Base-by-base conservation (phyloP, 2,329 filamentous ascomycete species). In the Hysterium pulicare region DNA sequence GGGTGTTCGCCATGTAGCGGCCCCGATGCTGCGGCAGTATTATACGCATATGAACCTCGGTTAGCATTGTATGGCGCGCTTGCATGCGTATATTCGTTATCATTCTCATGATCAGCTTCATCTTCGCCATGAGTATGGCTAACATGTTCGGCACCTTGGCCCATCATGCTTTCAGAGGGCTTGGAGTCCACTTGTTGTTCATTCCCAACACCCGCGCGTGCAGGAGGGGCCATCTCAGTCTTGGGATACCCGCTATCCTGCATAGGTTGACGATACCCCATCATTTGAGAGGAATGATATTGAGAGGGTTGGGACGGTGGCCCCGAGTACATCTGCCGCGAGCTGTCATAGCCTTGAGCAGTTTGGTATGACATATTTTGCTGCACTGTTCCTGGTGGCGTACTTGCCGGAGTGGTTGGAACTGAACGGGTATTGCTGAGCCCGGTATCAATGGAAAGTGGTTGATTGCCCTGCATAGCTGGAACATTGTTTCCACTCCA, bases 361-460 rank as follows among this genome's bases (percentile, higher is more conserved):
- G 83, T 84, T 64, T 95, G 95, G 3, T 82, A 72, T 55, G 86
- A 86, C 77, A 95, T 89, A 59, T 79, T 83, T 55, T 89, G 86
- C 53, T 89, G 86, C 48, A 94, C 76, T 21, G 77, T 80, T 19
- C 87, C 89, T 0, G 91, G 91, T 10, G 91, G 90, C 0, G 91
- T 95, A 5, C 88, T 91, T 20, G 89, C 89, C 47, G 89, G 89
- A n/a, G 88, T 94, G 8, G 86, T 88, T 41, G 89, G 90, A 76
- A 95, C 88, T 49, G 88, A 94, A 56, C 88, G 84, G 46, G 86
- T 75, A 67, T 85, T 89, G 71, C 79, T 87, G 56, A 93, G 71
- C 46, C 81, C 78, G 20, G 86, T 89, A 56, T 95, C 89, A 57
- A 95, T 88, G 21, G 87, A 84, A 67, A 95, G 78, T 38, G 86